Conservation (phyloP, 805 yeast genomes). For the Wickerhamomyces pijperi region DNA sequence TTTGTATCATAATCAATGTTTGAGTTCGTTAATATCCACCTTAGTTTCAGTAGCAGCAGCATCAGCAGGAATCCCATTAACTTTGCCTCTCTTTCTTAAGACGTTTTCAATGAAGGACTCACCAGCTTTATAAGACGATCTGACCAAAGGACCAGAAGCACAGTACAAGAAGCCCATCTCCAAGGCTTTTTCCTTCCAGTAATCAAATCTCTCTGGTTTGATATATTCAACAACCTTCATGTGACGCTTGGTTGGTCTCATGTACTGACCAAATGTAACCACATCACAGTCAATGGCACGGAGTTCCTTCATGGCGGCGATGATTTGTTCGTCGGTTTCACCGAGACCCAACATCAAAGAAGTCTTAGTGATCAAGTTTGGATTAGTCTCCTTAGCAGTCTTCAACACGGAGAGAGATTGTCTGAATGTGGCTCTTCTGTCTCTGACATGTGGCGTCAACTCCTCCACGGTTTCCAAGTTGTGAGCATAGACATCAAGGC, state of each 20-base stretch:
- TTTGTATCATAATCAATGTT: neutral
- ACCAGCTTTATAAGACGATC: constrained; percentile 97
- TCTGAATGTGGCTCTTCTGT: constrained; percentile 89
- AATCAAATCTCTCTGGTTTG: constrained; percentile 86
- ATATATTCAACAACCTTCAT: constrained; percentile 96
- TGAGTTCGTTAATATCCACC: neutral
- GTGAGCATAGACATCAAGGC: constrained; percentile 94
- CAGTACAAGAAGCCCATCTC: constrained; percentile 91
- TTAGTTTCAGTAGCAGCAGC: neutral
- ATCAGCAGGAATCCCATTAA: neutral
- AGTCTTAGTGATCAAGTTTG: constrained; percentile 78
- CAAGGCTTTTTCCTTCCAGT: constrained; percentile 81
- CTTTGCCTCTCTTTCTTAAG: constrained; percentile 49
- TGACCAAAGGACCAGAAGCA: constrained; percentile 93
- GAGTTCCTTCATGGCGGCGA: constrained; percentile 65
- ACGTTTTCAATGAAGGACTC: constrained; percentile 95
- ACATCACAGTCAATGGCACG: constrained; percentile 77
- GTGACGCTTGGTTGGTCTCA: constrained; percentile 98
- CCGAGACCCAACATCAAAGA: constrained; percentile 96
- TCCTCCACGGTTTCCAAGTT: constrained; percentile 94
- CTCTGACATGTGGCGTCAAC: constrained; percentile 89
- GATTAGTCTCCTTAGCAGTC: constrained; percentile 70
- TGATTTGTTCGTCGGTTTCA: constrained; percentile 83
- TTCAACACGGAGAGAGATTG: constrained; percentile 73
- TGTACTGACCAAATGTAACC: constrained; percentile 96